Base-by-base conservation (phyloP, 2,329 filamentous ascomycete species). In the Hirsutella thompsonii region DNA sequence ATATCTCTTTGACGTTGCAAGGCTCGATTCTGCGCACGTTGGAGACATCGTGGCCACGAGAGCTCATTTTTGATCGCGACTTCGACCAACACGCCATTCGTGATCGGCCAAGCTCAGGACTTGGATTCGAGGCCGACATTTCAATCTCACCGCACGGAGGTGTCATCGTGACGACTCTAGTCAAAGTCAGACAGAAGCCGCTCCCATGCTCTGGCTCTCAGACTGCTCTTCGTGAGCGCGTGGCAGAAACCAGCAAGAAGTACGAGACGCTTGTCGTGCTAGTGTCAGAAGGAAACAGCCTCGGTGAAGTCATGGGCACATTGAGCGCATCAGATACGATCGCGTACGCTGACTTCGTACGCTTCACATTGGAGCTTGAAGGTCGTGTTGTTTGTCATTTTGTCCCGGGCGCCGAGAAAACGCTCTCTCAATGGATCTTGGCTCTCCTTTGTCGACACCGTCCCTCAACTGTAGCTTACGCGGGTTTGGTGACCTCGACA, bases 181-280 rank as follows among this genome's bases (percentile, higher is more conserved):
- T 89, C 45, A 77, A 81, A 47, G 68, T 83, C 20, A 81, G 79
- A 35, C 89, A 94, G 52, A 74, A 70, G 37, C 67, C 81, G 3
- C 65, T 88, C 0, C 84, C 85, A 0, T 57, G 59, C 1, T 55
- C 56, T 5, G 64, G 57, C 8, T 46, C 51, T 0, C 55, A 61
- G 29, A 62, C 67, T 3, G 60, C 63, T 13, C 63, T 87, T 13
- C 69, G 72, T 30, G 67, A 76, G 39, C 67, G 70, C 2, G 62
- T 90, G 9, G 53, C 60, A 3, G 58, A 55, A 8, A 62, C 81
- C 0, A 68, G 75, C 11, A 41, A 52, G 2, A 69, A 77, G 9
- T 90, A 92, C 52, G 79, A 85, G 46, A 66, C 64, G 4, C 62
- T 94, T 1, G 59, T 83, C 1, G 63, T 94, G 1, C 57, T 93